Base-by-base conservation (phyloP, 345 rosid genomes). In the Combretum micranthum region DNA sequence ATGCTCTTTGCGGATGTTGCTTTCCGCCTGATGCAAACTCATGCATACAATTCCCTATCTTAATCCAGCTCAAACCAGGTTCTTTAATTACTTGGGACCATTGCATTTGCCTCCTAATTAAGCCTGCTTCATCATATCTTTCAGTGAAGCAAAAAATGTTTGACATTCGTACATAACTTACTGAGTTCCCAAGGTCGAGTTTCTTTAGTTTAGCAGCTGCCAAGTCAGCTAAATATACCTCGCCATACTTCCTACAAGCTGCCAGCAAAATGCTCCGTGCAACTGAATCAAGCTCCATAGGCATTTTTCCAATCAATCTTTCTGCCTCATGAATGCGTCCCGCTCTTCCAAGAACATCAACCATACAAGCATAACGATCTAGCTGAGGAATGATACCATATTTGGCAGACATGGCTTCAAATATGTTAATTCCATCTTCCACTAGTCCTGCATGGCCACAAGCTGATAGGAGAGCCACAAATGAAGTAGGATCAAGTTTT, bases 61-160 rank as follows among this genome's bases (percentile, higher is more conserved):
- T 91, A 4, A 76, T 82, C 96, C 94, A 90, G 73, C 97, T 87
- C 56, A 85, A 72, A 63, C 91, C 97, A 19, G 97, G 94, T 64
- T 87, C 96, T 63, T 87, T 90, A 62, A 51, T 80, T 46, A 85
- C 84, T 62, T 80, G 67, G 49, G 80, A 79, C 37, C 75, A 70
- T n/a, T n/a, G n/a, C n/a, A n/a, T n/a, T n/a, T n/a, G n/a, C n/a
- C n/a, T n/a, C n/a, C n/a, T n/a, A n/a, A n/a, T n/a, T n/a, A n/a
- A n/a, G n/a, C n/a, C n/a, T n/a, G n/a, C n/a, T n/a, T n/a, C n/a
- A n/a, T n/a, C 71, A 60, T 69, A 87, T 66, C 84, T 83, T 64
- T 86, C 91, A 62, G 75, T 81, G 53, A 79, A 77, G 58, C 78
- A 85, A 70, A 74, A 83, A 22, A 87, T 79, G 72, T 90, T 90